These are phyloP conservation scores for Dactylonectria macrodidyma DNA, from an alignment of 2,329 filamentous ascomycete species.

Conservation along the genomic window DNA sequence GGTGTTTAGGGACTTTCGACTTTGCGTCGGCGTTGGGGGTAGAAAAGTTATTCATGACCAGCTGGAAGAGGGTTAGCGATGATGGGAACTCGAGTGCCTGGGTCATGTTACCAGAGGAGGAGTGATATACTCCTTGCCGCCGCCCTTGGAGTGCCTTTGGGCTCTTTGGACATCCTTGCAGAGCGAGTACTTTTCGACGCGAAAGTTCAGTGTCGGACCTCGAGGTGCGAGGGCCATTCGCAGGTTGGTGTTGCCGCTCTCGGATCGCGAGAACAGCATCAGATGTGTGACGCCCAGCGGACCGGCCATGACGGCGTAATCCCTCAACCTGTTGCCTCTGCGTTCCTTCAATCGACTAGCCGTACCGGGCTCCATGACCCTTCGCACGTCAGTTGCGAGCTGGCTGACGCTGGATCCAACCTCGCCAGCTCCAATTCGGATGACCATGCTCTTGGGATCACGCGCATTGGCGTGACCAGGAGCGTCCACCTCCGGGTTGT, in stretches of 20 bases:
- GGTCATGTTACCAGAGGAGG: constrained; percentile 78
- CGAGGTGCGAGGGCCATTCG: constrained; percentile 89
- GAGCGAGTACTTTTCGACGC: constrained; percentile 94
- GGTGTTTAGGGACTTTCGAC: constrained; percentile 88
- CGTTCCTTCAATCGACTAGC: constrained; percentile 91
- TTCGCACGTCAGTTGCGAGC: constrained; percentile 89
- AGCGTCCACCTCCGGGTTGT: constrained; percentile 70
- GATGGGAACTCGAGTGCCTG: not conserved
- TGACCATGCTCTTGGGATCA: constrained; percentile 96
- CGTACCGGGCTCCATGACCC: constrained; percentile 96
- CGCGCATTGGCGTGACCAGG: constrained; percentile 75
- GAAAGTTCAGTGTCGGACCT: constrained; percentile 93
- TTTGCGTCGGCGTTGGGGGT: constrained; percentile 73
- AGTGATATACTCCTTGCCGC: constrained; percentile 87
- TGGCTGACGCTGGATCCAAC: constrained; percentile 94
- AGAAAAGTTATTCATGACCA: constrained; percentile 99
- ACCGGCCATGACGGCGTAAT: constrained; percentile 96
- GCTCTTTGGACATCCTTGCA: constrained; percentile 91
- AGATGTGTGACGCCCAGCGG: constrained; percentile 94
- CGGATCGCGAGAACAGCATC: constrained; percentile 91
- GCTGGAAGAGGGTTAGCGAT: constrained; percentile 59
- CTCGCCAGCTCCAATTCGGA: constrained; percentile 94
- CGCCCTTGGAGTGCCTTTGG: constrained; percentile 85
- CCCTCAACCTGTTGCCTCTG: constrained; percentile 87
- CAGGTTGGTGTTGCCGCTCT: constrained; percentile 92